A percentile compares a stretch with the other conserved stretches of the same genome.
phyloP scores from a whole-genome alignment of 2,329 filamentous ascomycete species.

The Fusarium burgessii region DNA sequence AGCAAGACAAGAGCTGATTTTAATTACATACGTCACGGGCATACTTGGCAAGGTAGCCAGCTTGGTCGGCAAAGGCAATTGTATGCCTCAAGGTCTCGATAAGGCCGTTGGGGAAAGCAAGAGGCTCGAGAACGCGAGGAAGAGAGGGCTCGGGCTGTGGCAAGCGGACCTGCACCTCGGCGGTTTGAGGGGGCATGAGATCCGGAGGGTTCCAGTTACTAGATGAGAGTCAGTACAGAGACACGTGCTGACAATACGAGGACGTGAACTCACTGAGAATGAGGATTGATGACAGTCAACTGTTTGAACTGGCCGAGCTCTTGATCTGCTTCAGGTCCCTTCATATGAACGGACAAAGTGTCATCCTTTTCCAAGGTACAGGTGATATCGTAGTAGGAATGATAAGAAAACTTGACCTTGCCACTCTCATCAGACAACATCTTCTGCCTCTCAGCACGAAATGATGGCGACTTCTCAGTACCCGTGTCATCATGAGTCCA shows the following conservation, averaged over 20 bases:
- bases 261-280: constrained; percentile 16
- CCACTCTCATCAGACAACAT: not conserved
- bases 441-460: constrained; percentile 11
- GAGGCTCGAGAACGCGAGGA: constrained; percentile 3
- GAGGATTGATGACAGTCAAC: constrained; percentile 19
- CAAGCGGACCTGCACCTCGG: constrained; percentile 18
- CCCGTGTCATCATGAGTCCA: constrained; percentile 1
- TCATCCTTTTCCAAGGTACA: constrained; percentile 27
- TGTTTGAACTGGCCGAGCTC: constrained; percentile 11
- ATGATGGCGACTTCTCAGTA: constrained; percentile 4
- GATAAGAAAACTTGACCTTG: constrained; percentile 18
- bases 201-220: constrained; percentile 14
- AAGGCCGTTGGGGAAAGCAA: constrained; percentile 30
- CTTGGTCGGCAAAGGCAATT: constrained; percentile 29
- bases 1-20: rapidly evolving
- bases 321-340: rapidly evolving
- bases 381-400: constrained; percentile 16
- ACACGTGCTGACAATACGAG: rapidly evolving
- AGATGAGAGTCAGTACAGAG: rapidly evolving
- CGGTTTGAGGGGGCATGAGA: not conserved
- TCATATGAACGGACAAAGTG: constrained; percentile 2
- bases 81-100: constrained; percentile 27
- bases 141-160: constrained; percentile 22
- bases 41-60: constrained; percentile 8
- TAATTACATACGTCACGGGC: not conserved